Evolutionary conservation across 805 yeast genomes (phyloP), one percentile per base, ranked within the genome.

Genomic region (Ogataea angusta): DNA sequence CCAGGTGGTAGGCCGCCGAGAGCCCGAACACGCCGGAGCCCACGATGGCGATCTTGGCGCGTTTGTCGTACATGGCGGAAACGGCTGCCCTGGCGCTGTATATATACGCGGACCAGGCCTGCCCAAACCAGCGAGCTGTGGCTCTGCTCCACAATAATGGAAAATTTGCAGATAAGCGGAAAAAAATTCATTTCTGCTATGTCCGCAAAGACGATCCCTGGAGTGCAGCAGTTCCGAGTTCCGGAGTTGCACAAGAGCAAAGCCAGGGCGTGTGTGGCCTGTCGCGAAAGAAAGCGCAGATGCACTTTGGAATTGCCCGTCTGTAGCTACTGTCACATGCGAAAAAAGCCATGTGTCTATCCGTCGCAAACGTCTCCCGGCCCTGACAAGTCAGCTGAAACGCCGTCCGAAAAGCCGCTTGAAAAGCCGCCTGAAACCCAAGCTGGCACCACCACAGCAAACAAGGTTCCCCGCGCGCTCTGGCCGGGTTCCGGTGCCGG

Each of bases 201-300:
- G 36, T 12, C 40, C n/a, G 24, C 34, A 7, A 17, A 23, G 22
- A 26, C 19, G 23, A 43, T 48, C 24, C 54, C 54, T 1, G 57
- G 55, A 13, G 15, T 39, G 4, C 24, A 25, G 24, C 44, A 44
- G 28, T 47, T 52, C 27, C 39, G 47, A 30, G 39, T 46, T 5
- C 40, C 42, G 5, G 34, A 41, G 10, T 9, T 34, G 2, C 19
- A 9, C 5, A 38, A 33, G 19, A 33, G 45, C 15, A 43, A 36
- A 13, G 51, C 48, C 10, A 54, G 47, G 36, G 46, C 56, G 2
- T 78, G 85, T 55, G 70, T 74, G 12, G 64, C 76, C 33, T 78
- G 85, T 51, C 81, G 78, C 52, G 69, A 75, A 30, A 78, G 76
- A 57, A 80, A 80, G 60, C 72, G 79, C 44, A 78, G 76, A 48